Evolutionary conservation across 148 eudicot species (phyloP).

Genomic region (Pouteria glomerata): DNA sequence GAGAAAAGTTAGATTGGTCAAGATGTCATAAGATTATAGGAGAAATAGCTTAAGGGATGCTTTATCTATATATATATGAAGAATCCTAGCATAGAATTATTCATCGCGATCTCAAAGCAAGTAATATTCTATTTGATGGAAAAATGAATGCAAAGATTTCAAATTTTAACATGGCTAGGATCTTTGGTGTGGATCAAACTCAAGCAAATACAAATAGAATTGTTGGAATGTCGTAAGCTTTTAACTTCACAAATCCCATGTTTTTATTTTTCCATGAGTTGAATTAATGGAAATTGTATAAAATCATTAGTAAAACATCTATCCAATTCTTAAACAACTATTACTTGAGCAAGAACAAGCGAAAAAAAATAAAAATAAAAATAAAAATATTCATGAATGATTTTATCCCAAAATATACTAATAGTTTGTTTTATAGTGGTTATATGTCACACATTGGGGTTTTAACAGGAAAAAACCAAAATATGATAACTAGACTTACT

Average conservation of each 20-base stretch:
- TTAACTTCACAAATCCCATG: neutral
- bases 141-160: conserved; percentile 3
- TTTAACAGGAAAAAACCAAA: no score
- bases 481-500: no score
- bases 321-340: no score
- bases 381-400: no score
- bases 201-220: conserved; percentile 17
- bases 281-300: neutral
- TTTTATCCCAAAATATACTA: no score
- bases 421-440: neutral
- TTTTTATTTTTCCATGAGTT: neutral
- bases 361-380: no score
- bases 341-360: no score
- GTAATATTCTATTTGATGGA: neutral
- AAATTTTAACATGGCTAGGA: conserved; percentile 9
- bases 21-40: neutral
- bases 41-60: neutral
- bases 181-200: conserved; percentile 13
- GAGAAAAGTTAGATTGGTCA: neutral
- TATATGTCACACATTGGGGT: no score
- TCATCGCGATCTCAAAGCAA: conserved; percentile 1
- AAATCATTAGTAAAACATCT: no score
- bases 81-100: neutral
- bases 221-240: conserved; percentile 13
- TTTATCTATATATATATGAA: conserved; percentile 5